Evolutionary conservation across 257 asterid species (phyloP).

Genomic region (Nicotiana undulata): DNA sequence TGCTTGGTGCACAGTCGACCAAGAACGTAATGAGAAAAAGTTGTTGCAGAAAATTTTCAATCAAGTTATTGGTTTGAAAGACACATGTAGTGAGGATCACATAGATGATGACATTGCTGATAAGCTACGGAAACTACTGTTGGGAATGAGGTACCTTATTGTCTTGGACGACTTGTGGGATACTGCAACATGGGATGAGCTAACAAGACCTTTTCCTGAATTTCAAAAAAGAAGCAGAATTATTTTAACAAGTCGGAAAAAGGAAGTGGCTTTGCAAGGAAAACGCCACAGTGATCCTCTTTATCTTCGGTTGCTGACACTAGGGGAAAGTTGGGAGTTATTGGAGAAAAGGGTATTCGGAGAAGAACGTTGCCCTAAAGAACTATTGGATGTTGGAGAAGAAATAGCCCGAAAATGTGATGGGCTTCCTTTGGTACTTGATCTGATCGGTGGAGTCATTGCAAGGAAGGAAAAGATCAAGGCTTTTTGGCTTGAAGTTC

Average conservation of each 20-base stretch:
- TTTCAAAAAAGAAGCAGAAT: background rate
- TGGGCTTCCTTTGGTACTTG: background rate
- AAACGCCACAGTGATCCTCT: background rate
- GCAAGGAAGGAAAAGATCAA: background rate
- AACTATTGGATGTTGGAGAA: background rate
- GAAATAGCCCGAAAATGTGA: background rate
- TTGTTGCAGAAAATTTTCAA: background rate
- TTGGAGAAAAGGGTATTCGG: background rate
- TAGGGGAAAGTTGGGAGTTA: background rate
- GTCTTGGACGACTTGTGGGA: background rate
- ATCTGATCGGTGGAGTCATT: background rate
- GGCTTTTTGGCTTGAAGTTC: background rate
- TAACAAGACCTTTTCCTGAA: background rate
- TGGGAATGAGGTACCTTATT: background rate
- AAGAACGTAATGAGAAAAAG: background rate
- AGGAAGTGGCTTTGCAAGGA: background rate
- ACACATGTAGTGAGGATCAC: background rate
- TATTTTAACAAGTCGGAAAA: background rate
- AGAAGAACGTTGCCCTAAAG: background rate
- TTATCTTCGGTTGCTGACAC: background rate
- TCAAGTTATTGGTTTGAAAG: background rate
- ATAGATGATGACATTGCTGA: background rate
- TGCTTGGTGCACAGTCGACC: background rate
- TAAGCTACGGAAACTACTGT: background rate
- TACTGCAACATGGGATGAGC: background rate